phyloP scores from a whole-genome alignment of 1,284 basidiomycete genomes.

The Gymnopus androsaceus region DNA sequence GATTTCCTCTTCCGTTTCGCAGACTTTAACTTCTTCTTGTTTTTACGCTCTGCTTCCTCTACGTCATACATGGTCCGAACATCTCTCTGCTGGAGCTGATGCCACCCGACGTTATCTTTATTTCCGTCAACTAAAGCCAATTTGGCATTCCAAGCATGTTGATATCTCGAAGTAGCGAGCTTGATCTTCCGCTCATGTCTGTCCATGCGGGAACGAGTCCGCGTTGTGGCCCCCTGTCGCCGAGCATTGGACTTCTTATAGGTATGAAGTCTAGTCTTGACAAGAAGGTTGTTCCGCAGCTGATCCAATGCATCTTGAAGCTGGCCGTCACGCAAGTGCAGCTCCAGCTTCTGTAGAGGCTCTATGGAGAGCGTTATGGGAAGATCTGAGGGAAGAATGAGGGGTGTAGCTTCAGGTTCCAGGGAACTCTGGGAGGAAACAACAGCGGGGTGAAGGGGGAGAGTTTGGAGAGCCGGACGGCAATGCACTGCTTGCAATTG shows the following conservation, averaged over 20 bases:
- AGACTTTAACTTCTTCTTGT: not conserved
- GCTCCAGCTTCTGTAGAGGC: slow-evolving; percentile 1
- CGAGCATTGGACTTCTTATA: slow-evolving; percentile 7
- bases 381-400: slow-evolving; percentile 11
- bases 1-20: not conserved
- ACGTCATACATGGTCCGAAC: not conserved
- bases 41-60: not conserved
- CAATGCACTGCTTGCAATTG: not conserved
- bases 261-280: slow-evolving; percentile 5
- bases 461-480: not conserved
- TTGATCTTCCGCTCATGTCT: slow-evolving; percentile 6
- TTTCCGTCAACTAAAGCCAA: not conserved
- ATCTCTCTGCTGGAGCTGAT: not conserved
- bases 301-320: not conserved
- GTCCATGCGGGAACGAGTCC: not conserved
- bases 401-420: slow-evolving; percentile 5
- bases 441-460: not conserved
- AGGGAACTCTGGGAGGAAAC: not conserved
- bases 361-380: not conserved
- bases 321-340: slow-evolving; percentile 9
- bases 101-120: not conserved
- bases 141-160: not conserved
- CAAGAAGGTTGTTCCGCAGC: slow-evolving; percentile 6
- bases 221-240: not conserved
- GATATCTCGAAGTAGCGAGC: not conserved